Evolutionary conservation across 1,284 basidiomycete genomes (phyloP).

Genomic region (Rhodotorula glutinis): DNA sequence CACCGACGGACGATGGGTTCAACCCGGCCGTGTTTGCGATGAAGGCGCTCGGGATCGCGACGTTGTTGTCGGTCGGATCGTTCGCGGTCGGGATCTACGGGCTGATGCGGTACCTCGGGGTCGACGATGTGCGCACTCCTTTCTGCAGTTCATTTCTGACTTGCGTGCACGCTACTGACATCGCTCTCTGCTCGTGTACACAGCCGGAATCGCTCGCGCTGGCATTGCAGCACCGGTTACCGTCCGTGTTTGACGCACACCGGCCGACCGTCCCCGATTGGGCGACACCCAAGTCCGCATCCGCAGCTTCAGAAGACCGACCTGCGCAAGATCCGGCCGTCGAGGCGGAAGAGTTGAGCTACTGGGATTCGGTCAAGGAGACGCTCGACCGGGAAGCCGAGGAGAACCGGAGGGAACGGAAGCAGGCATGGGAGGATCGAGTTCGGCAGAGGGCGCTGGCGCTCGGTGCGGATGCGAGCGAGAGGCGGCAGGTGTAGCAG

Average conservation of each 20-base stretch:
- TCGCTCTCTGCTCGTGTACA: background rate
- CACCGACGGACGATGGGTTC: slow-evolving; percentile 34
- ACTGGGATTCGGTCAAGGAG: slow-evolving; percentile 32
- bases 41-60: slow-evolving; percentile 37
- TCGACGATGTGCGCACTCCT: slow-evolving; percentile 26
- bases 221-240: slow-evolving; percentile 16
- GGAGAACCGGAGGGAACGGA: slow-evolving; percentile 17
- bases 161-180: background rate
- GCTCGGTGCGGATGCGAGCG: background rate
- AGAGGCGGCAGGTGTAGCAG: background rate
- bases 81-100: slow-evolving; percentile 24
- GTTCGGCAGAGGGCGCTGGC: slow-evolving; percentile 2
- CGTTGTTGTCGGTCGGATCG: slow-evolving; percentile 16
- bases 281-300: slow-evolving; percentile 15
- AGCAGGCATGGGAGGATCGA: slow-evolving; percentile 15
- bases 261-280: slow-evolving; percentile 23
- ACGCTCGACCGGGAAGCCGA: slow-evolving; percentile 36
- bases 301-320: background rate
- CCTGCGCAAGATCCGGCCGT: background rate
- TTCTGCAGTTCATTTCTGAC: background rate
- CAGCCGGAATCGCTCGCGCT: slow-evolving; percentile 31
- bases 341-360: slow-evolving; percentile 28
- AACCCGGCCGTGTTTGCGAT: slow-evolving; percentile 34
- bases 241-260: slow-evolving; percentile 14
- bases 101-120: slow-evolving; percentile 27